Percentiles rank a stretch among this genome's conserved stretches.
Conservation (phyloP, 345 rosid genomes). For the Salix suchowensis region DNA sequence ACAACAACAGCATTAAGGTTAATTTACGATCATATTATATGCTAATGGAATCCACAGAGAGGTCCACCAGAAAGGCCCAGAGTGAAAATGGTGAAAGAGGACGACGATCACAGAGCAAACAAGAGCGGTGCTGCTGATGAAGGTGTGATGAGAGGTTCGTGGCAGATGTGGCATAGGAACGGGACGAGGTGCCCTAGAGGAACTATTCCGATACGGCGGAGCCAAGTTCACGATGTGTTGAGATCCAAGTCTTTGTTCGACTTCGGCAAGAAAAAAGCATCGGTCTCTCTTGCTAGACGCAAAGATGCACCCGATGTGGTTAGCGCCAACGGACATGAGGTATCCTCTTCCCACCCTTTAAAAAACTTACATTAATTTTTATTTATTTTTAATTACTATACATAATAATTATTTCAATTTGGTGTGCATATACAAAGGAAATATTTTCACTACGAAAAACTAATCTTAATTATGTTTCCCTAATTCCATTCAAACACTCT, state of each 20-base stretch:
- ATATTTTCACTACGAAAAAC: background rate
- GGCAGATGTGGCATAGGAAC: constrained; percentile 36
- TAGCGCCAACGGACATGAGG: constrained; percentile 45
- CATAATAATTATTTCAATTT: background rate
- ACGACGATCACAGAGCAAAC: constrained; percentile 16
- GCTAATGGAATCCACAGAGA: constrained; percentile 37
- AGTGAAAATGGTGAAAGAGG: constrained; percentile 7
- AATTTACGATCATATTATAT: background rate
- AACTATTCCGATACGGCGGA: constrained; percentile 28
- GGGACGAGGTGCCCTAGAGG: constrained; percentile 31
- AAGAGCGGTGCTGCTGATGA: background rate
- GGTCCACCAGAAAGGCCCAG: constrained; percentile 36
- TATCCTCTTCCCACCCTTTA: background rate
- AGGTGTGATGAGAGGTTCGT: constrained; percentile 26
- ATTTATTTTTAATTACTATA: background rate
- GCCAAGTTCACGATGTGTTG: constrained; percentile 20
- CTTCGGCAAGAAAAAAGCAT: constrained; percentile 64
- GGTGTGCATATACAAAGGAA: background rate
- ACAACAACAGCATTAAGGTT: background rate
- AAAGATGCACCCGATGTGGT: constrained; percentile 71
- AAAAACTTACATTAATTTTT: background rate
- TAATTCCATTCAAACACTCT: background rate
- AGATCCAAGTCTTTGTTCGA: constrained; percentile 64
- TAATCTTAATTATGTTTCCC: background rate
- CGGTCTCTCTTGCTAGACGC: constrained; percentile 27